Evolutionary conservation across 768 basidiomycete species (phyloP).

Genomic region (Phallus indusiatus): DNA sequence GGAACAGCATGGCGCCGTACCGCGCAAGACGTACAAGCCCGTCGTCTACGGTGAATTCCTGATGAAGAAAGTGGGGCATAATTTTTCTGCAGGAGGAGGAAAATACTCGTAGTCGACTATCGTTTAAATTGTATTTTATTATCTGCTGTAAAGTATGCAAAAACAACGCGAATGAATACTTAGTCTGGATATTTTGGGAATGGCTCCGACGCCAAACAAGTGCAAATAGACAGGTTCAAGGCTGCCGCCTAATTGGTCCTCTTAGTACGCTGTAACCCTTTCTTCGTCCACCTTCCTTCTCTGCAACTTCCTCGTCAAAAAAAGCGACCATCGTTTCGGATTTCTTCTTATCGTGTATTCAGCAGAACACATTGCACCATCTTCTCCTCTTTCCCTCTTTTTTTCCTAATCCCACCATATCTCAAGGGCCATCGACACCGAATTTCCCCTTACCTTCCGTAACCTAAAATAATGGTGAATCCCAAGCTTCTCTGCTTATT

Average conservation of each 20-base stretch:
- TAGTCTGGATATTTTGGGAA: neutral
- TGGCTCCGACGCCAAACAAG: neutral
- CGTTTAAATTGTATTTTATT: neutral
- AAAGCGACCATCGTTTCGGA: neutral
- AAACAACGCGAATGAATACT: neutral
- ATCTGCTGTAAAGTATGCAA: neutral
- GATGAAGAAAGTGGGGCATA: conserved; percentile 57
- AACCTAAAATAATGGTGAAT: conserved; percentile 2
- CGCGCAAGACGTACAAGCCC: conserved; percentile 29
- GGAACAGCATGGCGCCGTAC: neutral
- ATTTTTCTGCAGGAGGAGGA: conserved; percentile 39
- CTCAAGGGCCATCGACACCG: neutral
- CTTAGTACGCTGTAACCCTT: neutral
- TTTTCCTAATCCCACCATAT: neutral
- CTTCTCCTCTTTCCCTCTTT: neutral
- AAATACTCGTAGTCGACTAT: neutral
- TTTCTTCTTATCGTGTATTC: neutral
- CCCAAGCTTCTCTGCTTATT: neutral
- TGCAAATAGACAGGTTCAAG: neutral
- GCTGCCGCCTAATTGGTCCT: neutral
- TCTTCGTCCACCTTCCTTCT: neutral
- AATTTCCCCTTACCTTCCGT: neutral
- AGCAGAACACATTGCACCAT: neutral
- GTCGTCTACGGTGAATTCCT: conserved; percentile 77
- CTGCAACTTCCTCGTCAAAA: neutral